These are phyloP conservation scores for Setomelanomma holmii DNA, from an alignment of 2,329 filamentous ascomycete species.

Conservation along the genomic window DNA sequence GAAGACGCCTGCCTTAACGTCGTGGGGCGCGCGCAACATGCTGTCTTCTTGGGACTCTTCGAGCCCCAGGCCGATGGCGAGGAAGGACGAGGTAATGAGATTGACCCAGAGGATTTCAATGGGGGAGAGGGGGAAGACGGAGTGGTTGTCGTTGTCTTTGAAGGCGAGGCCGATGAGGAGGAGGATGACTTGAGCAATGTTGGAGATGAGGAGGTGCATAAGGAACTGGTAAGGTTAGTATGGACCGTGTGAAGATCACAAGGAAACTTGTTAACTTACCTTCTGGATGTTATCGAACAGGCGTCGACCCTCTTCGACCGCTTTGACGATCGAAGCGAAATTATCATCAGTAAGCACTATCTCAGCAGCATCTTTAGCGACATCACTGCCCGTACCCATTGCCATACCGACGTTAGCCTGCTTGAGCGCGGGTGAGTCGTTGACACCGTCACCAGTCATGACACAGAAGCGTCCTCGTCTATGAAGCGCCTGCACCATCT, in stretches of 20 bases:
- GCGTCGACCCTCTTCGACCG: slow-evolving; percentile 50
- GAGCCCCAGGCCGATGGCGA: slow-evolving; percentile 56
- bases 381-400: slow-evolving; percentile 51
- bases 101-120: slow-evolving; percentile 59
- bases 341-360: slow-evolving; percentile 53
- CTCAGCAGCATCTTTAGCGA: slow-evolving; percentile 51
- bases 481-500: slow-evolving; percentile 55
- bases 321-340: slow-evolving; percentile 52
- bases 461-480: slow-evolving; percentile 48
- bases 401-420: slow-evolving; percentile 52
- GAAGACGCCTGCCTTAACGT: slow-evolving; percentile 54
- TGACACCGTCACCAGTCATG: slow-evolving; percentile 54
- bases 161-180: slow-evolving; percentile 57
- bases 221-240: slow-evolving; percentile 42
- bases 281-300: slow-evolving; percentile 53
- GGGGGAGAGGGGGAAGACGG: slow-evolving; percentile 55
- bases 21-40: slow-evolving; percentile 56
- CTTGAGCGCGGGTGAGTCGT: slow-evolving; percentile 51
- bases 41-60: slow-evolving; percentile 56
- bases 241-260: background rate
- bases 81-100: slow-evolving; percentile 56
- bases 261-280: slow-evolving; percentile 18
- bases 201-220: slow-evolving; percentile 58
- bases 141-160: slow-evolving; percentile 53
- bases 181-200: slow-evolving; percentile 57